Evolutionary conservation across 163 green algal genomes (phyloP).

Genomic region (Scenedesmus sp.): DNA sequence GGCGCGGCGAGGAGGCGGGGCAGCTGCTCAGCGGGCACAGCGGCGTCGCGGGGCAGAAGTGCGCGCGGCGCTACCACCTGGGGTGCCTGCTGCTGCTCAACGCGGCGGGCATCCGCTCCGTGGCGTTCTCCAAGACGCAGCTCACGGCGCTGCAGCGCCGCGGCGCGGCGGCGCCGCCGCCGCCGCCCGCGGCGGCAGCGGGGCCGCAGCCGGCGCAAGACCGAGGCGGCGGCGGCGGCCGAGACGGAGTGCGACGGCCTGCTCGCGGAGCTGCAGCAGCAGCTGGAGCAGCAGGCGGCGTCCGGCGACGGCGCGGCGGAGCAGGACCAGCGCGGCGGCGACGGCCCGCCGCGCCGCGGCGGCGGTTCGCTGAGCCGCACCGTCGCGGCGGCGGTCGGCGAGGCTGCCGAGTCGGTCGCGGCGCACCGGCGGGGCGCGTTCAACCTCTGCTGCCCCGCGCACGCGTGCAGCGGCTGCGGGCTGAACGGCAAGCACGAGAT

Average conservation of each 20-base stretch:
- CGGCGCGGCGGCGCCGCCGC: not conserved
- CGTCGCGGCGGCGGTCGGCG: constrained; percentile 11
- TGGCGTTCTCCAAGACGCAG: constrained; percentile 11
- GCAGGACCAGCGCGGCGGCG: too few relatives aligned
- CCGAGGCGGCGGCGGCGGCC: constrained; percentile 1
- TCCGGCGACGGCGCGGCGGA: too few relatives aligned
- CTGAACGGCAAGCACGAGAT: constrained; percentile 40
- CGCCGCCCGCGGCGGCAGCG: not conserved
- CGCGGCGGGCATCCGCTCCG: not conserved
- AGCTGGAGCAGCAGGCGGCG: not conserved
- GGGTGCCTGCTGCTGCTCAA: constrained; percentile 43
- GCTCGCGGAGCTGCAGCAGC: constrained; percentile 12
- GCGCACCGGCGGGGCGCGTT: not conserved
- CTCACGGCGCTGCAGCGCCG: constrained; percentile 11
- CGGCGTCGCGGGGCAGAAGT: not conserved
- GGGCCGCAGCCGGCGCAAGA: not conserved
- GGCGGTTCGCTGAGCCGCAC: too few relatives aligned
- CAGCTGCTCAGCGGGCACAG: constrained; percentile 10
- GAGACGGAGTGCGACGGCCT: constrained; percentile 12
- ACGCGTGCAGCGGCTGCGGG: constrained; percentile 29
- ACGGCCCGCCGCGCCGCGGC: not conserved
- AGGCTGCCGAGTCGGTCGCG: not conserved
- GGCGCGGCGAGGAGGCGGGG: not conserved
- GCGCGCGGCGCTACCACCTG: constrained; percentile 7
- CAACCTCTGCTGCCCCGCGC: constrained; percentile 13